Base-by-base conservation (phyloP, 1,284 basidiomycete species). In the Erythrobasidium hasegawianum region DNA sequence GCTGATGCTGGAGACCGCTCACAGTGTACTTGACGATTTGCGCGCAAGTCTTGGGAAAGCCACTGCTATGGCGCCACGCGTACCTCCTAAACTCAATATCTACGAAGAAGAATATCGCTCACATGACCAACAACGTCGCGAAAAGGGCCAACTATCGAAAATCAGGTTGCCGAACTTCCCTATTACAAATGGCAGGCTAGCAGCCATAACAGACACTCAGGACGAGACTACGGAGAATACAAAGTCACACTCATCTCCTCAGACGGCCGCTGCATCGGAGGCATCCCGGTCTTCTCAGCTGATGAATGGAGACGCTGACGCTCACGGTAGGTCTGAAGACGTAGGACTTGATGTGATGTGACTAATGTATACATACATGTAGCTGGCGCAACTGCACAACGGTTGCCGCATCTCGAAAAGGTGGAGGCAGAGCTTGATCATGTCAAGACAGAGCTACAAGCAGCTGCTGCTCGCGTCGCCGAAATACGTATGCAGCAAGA, bases 21-120 rank as follows among this genome's bases (percentile, higher is more conserved):
- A 33, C 33, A 65, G 62, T 10, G 39, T 65, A 2, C 38, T 65
- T n/a, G 38, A 58, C n/a, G 62, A 58, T 9, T 38, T 65, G 33
- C 41, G 45, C n/a, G 11, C 38, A 9, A 53, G 45, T 7, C 26
- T 65, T 9, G 56, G 41, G 18, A 57, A 53, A 26, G 56, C 62
- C 18, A 56, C 47, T 29, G 40, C 43, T 27, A 41, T 65, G 24
- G 29, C 18, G 8, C 43, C 33, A 4, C 62, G 62, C 0, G 56
- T 57, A 5, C 62, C 62, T 18, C 62, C 62, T 1, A 65, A 65
- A 18, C 47, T 65, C 38, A 55, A 57, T 13, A 57, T 55, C 14
- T 65, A 65, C 22, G 4, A 57, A n/a, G 26, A 57, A 10, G 54
- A 58, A 16, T 65, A 50, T 33, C n/a, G 33, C 14, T 40, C 55